Base-by-base conservation (phyloP, 2,329 filamentous ascomycete species). In the Sporothrix luriei region DNA sequence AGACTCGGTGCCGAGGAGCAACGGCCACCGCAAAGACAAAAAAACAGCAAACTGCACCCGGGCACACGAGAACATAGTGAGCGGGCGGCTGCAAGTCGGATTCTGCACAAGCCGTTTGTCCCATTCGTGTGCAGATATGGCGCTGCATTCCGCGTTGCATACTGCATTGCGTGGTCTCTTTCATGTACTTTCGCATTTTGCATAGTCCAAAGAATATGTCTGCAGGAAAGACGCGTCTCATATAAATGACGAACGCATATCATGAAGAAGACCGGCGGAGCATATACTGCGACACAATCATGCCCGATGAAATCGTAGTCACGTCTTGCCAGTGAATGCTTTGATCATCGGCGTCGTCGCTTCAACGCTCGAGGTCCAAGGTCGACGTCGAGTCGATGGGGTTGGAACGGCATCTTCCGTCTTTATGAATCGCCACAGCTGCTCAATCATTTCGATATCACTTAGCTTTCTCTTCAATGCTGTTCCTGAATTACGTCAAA, bases 211-310 rank as follows among this genome's bases (percentile, higher is more conserved):
- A 38, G 4, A 61, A 24, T 7, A 9, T 24, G 38, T 61, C 33
- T 43, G 55, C 55, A 61, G 55, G 55, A 43, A 61, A 61, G 19
- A 61, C 33, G 55, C 55, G 55, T 61, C 55, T 61, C 55, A 21
- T 33, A 43, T 61, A 61, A 16, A 61, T 61, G 55, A 21, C 7
- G 33, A 33, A n/a, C n/a, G n/a, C n/a, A 54, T 10, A 43, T 33
- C 6, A 24, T 24, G 7, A 10, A 59, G 21, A 43, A 11, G 52
- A 43, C 4, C 7, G 19, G 13, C 14, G 5, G 4, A n/a, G 38
- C 33, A 14, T 4, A 16, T 21, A 33, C 33, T 7, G 33, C 4
- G 4, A 33, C 6, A 33, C 9, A 33, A 2, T 33, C 0, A 33
- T 7, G 33, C 4, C 33, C 0, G 9, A 33, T 33, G 33, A 33